Evolutionary conservation across 2,329 filamentous ascomycete species (phyloP).

Genomic region (Penicillium aurantiogriseum): DNA sequence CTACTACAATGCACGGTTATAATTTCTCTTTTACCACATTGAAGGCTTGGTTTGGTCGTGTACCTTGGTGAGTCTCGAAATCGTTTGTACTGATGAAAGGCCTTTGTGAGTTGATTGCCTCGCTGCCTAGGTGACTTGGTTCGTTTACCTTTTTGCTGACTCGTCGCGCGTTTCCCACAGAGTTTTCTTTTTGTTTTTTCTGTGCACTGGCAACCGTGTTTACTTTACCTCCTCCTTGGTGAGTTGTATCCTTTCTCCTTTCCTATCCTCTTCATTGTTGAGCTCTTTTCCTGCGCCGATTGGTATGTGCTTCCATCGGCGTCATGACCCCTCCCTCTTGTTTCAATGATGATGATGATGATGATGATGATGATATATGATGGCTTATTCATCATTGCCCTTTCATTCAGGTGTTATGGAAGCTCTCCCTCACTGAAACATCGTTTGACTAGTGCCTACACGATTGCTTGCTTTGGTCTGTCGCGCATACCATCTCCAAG

Average conservation of each 20-base stretch:
- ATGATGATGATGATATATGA: neutral
- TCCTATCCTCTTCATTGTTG: too few relatives aligned
- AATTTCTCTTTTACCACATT: neutral
- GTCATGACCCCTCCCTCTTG: neutral
- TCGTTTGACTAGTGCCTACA: neutral
- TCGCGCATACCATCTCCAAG: neutral
- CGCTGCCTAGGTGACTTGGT: neutral
- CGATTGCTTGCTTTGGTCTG: neutral
- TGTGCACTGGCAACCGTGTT: neutral
- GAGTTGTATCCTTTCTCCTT: too few relatives aligned
- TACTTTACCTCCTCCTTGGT: neutral
- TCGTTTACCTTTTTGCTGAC: neutral
- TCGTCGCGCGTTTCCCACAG: neutral
- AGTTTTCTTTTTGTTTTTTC: too few relatives aligned
- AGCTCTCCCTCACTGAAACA: neutral
- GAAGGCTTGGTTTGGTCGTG: neutral
- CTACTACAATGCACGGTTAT: neutral
- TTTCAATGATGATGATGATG: neutral
- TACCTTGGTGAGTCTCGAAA: neutral
- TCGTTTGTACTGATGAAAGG: neutral
- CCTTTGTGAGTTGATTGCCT: neutral
- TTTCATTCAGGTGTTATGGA: neutral
- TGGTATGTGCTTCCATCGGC: neutral
- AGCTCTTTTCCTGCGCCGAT: fast-evolving
- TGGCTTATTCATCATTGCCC: neutral